Conservation (phyloP, 495 filamentous ascomycete genomes). For the Usnea hakonensis region DNA sequence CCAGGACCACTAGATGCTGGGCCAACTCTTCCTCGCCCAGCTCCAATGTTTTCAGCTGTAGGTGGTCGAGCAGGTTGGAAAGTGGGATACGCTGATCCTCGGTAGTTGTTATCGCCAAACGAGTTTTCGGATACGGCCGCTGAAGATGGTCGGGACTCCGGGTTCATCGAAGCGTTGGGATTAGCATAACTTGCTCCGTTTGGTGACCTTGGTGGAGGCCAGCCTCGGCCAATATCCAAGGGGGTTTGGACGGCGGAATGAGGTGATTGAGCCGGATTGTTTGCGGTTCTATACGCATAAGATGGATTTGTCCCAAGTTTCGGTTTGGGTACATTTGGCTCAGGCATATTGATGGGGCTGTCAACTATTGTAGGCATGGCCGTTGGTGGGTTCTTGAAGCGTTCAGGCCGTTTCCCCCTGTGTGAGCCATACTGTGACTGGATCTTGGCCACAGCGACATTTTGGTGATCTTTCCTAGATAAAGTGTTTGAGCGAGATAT, state of each 20-base stretch:
- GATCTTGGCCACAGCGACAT: slow-evolving; percentile 80
- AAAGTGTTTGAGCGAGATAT: slow-evolving; percentile 80
- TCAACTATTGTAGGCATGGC: slow-evolving; percentile 47
- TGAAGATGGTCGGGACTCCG: slow-evolving; percentile 42
- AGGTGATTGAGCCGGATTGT: slow-evolving; percentile 39
- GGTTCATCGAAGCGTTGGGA: slow-evolving; percentile 61
- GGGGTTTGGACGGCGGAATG: slow-evolving; percentile 45
- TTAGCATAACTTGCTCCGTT: slow-evolving; percentile 29
- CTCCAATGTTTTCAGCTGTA: slow-evolving; percentile 17
- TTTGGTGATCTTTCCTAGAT: slow-evolving; percentile 85
- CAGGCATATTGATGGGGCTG: slow-evolving; percentile 58
- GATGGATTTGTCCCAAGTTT: slow-evolving; percentile 33
- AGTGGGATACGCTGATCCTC: slow-evolving; percentile 20
- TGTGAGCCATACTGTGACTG: slow-evolving; percentile 89
- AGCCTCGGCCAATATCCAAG: slow-evolving; percentile 36
- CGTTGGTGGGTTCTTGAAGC: slow-evolving; percentile 46
- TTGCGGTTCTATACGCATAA: slow-evolving; percentile 53
- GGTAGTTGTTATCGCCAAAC: slow-evolving; percentile 23
- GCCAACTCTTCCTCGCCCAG: slow-evolving; percentile 21
- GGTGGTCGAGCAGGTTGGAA: slow-evolving; percentile 9
- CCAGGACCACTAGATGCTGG: slow-evolving; percentile 4
- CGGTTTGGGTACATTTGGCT: slow-evolving; percentile 45
- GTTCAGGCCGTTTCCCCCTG: slow-evolving; percentile 57
- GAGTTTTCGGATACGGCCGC: slow-evolving; percentile 24
- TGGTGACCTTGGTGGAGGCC: slow-evolving; percentile 18